Base-by-base conservation (phyloP, 2,329 filamentous ascomycete genomes). In the Aspergillus pseudoterreus region DNA sequence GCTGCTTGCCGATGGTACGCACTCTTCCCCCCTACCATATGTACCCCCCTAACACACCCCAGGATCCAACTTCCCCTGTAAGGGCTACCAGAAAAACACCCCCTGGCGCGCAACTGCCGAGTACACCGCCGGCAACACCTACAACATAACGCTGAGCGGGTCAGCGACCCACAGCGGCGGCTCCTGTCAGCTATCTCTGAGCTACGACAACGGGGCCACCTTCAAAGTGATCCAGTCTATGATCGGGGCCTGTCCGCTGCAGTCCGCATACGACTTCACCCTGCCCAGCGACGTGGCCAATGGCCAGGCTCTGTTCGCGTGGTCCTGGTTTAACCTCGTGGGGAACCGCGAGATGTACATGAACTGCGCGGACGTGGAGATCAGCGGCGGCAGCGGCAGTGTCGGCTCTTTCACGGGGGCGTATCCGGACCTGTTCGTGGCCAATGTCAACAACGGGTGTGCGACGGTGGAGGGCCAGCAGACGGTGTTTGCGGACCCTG, bases 321-420 rank as follows among this genome's bases (percentile, higher is more conserved):
- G 88, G 88, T 83, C 83, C 35, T 87, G 84, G 84, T 84, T 86
- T 72, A 89, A 89, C 74, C 71, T 82, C 54, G 70, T 85, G 38
- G 87, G 87, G 21, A 89, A 90, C 71, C 79, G 87, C 47, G 87
- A 91, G 68, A 87, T 86, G 80, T 92, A 92, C 78, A 88, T 88
- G 84, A 88, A 88, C 70, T 92, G 87, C 66, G 87, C 87, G 5
- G 75, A 79, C 36, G 78, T 90, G 61, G 80, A 78, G 57, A 83
- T 90, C 27, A 59, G 66, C 6, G 64, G 62, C 10, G 50, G 50
- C 1, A 48, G 43, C 38, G 50, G 50, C 14, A 50, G 30, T 17
- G 14, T n/a, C 8, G 33, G n/a, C 4, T 46, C 50, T 1, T 53
- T 53, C 21, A 39, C 6, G 17, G 39, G 22, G 6, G 12, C 12